Conservation (phyloP, 208 protist genomes). For the Acanthamoeba triangularis region DNA sequence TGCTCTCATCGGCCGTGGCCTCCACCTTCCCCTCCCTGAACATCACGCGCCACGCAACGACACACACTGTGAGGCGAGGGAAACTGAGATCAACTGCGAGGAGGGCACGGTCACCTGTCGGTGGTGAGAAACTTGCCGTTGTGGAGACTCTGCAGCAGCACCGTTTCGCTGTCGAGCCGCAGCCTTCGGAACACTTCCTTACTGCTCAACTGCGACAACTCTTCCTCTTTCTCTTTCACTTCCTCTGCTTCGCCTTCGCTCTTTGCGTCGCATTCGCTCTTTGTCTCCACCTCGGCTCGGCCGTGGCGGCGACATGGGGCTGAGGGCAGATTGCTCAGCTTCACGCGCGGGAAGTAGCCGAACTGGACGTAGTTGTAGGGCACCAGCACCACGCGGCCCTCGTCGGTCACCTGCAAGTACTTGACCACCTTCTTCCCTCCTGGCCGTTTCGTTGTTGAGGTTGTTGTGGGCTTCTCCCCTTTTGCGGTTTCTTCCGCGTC, state of each 20-base stretch:
- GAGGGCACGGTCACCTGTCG: not conserved
- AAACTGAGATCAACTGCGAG: not conserved
- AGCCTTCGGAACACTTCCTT: slow-evolving; percentile 4
- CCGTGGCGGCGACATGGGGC: too few species aligned
- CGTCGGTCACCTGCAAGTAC: not conserved
- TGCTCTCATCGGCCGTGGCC: not conserved
- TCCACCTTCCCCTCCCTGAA: not conserved
- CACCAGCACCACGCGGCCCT: not conserved
- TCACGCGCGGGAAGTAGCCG: not conserved
- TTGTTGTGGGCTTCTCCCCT: not conserved
- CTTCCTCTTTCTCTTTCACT: not conserved
- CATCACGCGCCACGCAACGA: not conserved
- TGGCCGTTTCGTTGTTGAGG: too few species aligned
- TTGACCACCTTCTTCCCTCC: not conserved
- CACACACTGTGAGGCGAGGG: not conserved
- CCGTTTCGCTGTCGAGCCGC: not conserved
- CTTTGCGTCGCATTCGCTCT: not conserved
- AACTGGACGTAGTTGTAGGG: slow-evolving; percentile 13
- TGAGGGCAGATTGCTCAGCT: too few species aligned
- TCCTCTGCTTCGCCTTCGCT: not conserved
- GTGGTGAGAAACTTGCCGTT: not conserved
- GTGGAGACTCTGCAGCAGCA: slow-evolving; percentile 6
- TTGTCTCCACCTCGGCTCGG: not conserved
- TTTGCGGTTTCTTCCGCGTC: too few species aligned
- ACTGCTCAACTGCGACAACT: not conserved